Conservation (phyloP, 1,284 basidiomycete genomes). For the Marasmius tenuissimus region DNA sequence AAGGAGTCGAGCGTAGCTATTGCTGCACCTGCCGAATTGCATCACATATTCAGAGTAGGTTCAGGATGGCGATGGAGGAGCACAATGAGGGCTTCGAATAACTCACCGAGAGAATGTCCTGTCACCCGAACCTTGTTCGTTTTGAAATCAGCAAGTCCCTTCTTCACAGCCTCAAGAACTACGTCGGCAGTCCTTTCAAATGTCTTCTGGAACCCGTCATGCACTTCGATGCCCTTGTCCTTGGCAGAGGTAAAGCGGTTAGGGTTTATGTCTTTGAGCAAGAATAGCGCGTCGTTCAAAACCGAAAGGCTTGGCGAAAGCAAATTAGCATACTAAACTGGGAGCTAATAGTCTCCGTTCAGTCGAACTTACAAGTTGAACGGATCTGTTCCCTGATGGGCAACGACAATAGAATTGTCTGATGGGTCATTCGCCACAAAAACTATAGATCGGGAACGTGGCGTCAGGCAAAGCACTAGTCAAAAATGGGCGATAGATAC, state of each 20-base stretch:
- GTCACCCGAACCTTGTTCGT: conserved; percentile 39
- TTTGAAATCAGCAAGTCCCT: conserved; percentile 30
- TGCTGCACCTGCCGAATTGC: conserved; percentile 33
- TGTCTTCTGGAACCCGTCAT: conserved; percentile 45
- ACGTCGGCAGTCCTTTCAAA: conserved; percentile 43
- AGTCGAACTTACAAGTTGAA: conserved; percentile 29
- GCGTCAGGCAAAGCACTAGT: not conserved
- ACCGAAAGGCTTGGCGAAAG: conserved; percentile 36
- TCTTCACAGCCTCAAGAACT: conserved; percentile 37
- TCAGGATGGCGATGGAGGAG: conserved; percentile 32
- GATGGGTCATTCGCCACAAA: conserved; percentile 41
- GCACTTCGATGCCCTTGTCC: conserved; percentile 30
- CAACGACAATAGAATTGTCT: conserved; percentile 40
- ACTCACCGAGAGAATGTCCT: conserved; percentile 20
- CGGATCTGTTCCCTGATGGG: conserved; percentile 48
- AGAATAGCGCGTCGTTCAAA: conserved; percentile 41
- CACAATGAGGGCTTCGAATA: not conserved
- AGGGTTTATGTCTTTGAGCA: conserved; percentile 33
- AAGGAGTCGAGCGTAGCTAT: conserved; percentile 44
- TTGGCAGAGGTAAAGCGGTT: conserved; percentile 37
- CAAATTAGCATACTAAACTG: not conserved
- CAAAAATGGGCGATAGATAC: conserved; percentile 6
- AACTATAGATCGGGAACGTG: conserved; percentile 22
- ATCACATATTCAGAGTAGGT: not conserved
- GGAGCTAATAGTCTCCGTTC: not conserved